Conservation (phyloP, 2,329 filamentous ascomycete genomes). For the Colletotrichum musicola region DNA sequence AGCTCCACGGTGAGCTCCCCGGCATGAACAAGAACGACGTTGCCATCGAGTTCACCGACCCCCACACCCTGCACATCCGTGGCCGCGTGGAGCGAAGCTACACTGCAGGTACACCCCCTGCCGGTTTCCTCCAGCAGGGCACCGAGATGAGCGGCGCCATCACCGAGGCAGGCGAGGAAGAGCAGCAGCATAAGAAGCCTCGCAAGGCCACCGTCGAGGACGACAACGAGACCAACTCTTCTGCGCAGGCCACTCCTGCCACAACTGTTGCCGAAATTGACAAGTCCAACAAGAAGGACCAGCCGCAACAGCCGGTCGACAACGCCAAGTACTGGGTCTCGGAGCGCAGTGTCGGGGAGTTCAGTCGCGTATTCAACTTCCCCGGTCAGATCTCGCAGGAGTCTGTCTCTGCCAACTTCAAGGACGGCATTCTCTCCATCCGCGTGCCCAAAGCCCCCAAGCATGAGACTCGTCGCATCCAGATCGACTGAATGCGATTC, state of each 20-base stretch:
- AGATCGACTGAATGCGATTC: constrained; percentile 58
- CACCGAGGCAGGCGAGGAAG: constrained; percentile 50
- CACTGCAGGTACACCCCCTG: constrained; percentile 65
- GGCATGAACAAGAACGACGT: constrained; percentile 81
- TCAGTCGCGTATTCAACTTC: constrained; percentile 77
- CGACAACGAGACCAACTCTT: constrained; percentile 45
- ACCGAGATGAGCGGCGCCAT: constrained; percentile 53
- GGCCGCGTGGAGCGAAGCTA: constrained; percentile 76
- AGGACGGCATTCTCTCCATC: constrained; percentile 75
- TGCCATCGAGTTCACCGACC: constrained; percentile 82
- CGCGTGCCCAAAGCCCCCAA: constrained; percentile 75
- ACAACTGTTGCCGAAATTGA: constrained; percentile 50
- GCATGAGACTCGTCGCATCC: constrained; percentile 67
- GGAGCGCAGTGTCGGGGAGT: constrained; percentile 76
- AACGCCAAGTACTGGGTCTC: constrained; percentile 77
- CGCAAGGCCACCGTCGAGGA: constrained; percentile 77
- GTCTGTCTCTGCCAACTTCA: constrained; percentile 70
- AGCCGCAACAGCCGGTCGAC: constrained; percentile 45
- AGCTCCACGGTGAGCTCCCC: constrained; percentile 84
- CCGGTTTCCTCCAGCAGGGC: constrained; percentile 61
- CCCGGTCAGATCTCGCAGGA: constrained; percentile 73
- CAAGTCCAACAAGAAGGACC: constrained; percentile 44
- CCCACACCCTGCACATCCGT: constrained; percentile 77
- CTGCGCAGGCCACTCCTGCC: constrained; percentile 42
- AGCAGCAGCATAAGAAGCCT: constrained; percentile 41